phyloP scores from a whole-genome alignment of 192 early-diverging fungal species.

The Backusella australiensis region DNA sequence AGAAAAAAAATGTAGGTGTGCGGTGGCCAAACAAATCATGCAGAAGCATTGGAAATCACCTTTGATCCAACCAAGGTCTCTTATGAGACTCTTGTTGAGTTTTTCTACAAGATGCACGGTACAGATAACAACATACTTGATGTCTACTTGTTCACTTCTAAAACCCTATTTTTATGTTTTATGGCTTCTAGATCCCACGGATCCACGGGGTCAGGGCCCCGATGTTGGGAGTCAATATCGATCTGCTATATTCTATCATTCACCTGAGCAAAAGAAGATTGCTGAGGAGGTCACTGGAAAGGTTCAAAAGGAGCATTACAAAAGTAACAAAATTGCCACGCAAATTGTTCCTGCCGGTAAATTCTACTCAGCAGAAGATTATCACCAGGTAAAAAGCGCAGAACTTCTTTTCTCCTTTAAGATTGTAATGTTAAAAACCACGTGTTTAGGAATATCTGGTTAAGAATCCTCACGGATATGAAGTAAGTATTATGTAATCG shows the following conservation, averaged over 20 bases:
- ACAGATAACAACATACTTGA: not conserved
- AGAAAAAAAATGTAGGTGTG: conserved; percentile 51
- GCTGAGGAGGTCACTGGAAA: conserved; percentile 74
- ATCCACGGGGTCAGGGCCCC: conserved; percentile 41
- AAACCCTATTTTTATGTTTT: conserved; percentile 16
- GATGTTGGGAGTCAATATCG: conserved; percentile 93
- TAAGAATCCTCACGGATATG: conserved; percentile 74
- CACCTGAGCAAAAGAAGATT: conserved; percentile 63
- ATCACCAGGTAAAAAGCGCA: conserved; percentile 58
- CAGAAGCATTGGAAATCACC: conserved; percentile 78
- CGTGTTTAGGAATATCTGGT: conserved; percentile 23
- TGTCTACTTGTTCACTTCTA: not conserved
- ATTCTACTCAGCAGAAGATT: conserved; percentile 83
- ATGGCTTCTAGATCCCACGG: conserved; percentile 53
- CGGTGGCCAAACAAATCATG: conserved; percentile 73
- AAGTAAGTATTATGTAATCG: conserved; percentile 36
- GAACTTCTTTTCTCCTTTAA: not conserved
- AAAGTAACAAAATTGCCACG: conserved; percentile 60
- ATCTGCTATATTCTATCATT: conserved; percentile 84
- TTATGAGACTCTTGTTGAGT: conserved; percentile 74
- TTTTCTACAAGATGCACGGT: conserved; percentile 79
- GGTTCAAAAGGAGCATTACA: conserved; percentile 60
- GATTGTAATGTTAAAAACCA: not conserved
- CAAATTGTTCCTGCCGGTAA: conserved; percentile 63
- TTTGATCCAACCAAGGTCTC: conserved; percentile 70